Conservation (phyloP, 257 asterid genomes). For the Buddleja alternifolia region DNA sequence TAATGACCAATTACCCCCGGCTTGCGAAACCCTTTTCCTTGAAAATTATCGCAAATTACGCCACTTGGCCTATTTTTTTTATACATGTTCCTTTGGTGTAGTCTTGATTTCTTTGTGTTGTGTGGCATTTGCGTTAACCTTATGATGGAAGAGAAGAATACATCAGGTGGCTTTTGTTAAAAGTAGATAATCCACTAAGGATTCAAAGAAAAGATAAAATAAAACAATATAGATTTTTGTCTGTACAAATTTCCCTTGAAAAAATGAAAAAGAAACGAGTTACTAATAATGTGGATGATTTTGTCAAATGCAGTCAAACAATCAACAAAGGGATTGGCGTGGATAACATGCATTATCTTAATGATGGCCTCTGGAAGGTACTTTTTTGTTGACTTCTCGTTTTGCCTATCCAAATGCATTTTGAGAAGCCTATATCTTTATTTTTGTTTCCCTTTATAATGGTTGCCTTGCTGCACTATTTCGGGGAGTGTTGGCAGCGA, state of each 20-base stretch:
- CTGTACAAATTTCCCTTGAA: not conserved
- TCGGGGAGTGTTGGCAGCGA: too few species aligned
- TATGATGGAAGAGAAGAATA: not conserved
- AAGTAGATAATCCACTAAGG: not conserved
- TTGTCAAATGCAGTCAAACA: slow-evolving; percentile 57
- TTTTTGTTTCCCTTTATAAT: not conserved
- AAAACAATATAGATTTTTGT: not conserved
- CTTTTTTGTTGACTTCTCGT: not conserved
- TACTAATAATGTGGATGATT: slow-evolving; percentile 20
- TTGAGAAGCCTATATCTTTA: slow-evolving; percentile 1
- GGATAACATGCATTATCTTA: slow-evolving; percentile 98
- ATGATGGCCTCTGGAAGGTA: slow-evolving; percentile 99
- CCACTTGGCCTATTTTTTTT: not conserved
- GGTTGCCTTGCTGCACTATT: not conserved
- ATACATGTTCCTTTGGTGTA: not conserved
- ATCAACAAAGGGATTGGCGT: slow-evolving; percentile 97
- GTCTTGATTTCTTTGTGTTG: not conserved
- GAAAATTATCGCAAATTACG: slow-evolving; percentile 5
- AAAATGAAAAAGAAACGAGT: slow-evolving; percentile 1
- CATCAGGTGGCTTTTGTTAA: not conserved
- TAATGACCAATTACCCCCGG: not conserved
- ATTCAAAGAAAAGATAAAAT: not conserved
- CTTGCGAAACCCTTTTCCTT: slow-evolving; percentile 15
- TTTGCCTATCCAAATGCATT: slow-evolving; percentile 12
- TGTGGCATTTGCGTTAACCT: not conserved